Evolutionary conservation across 1,284 basidiomycete genomes (phyloP), one percentile per base, ranked within the genome.

Genomic region (Austroboletus niveus): DNA sequence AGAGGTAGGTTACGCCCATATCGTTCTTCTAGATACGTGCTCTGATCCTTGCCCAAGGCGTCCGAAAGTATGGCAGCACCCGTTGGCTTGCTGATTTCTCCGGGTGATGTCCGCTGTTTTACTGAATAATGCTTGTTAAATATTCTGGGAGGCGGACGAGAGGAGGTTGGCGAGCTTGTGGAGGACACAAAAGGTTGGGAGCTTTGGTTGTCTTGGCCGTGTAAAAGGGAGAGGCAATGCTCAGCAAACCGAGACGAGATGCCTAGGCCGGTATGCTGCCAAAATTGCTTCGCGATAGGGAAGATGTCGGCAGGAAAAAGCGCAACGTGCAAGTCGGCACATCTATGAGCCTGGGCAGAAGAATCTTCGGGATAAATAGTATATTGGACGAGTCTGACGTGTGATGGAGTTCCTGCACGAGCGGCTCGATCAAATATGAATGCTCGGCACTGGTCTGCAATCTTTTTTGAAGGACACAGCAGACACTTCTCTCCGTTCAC

Each of bases 261-360:
- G 0, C 94, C 94, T 57, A 90, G 76, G 0, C 96, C 96, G 0
- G 90, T 87, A 65, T 98, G 95, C 63, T 98, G 95, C 94, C 96
- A 98, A 69, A 95, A 98, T 65, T 92, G 81, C 70, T 93, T 98
- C 12, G 92, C 94, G 5, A 89, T 66, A 1, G 80, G 65, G 60
- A 83, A 89, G 4, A 78, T 68, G n/a, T 82, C 75, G 12, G 75
- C 72, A 5, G 85, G 83, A 69, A 95, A 93, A 20, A 98, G 75
- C 10, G 89, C 85, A 59, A 96, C 89, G 68, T 94, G 85, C 0
- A 95, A 75, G 56, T 87, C 82, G 41, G 82, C 75, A 61, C 59
- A 65, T 31, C 38, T 51, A 38, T 64, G 63, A 30, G 47, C 67
- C 39, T 50, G 55, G 0, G 50, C 24, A 6, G 64, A 65, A 31